A percentile compares a stretch with the other conserved stretches of the same genome.
Conservation (phyloP, 2,329 filamentous ascomycete genomes). For the Cladosporium sp. region DNA sequence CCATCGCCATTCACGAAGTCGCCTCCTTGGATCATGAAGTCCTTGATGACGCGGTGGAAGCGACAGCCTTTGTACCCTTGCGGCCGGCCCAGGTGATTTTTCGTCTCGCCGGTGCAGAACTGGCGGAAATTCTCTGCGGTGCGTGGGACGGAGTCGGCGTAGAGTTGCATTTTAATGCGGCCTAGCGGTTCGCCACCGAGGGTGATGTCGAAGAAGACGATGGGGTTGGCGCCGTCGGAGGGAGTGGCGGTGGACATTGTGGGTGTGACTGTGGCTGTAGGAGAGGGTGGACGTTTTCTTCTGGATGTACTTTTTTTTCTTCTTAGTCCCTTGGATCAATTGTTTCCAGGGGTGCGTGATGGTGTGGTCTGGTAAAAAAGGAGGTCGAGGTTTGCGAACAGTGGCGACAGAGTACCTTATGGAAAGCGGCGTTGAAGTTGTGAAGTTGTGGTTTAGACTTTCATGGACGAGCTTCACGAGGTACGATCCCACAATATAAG, state of each 20-base stretch:
- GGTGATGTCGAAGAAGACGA: slow-evolving; percentile 74
- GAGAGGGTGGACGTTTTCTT: too few relatives aligned
- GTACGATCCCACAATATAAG: not conserved
- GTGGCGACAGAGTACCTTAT: not conserved
- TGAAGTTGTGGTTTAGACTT: not conserved
- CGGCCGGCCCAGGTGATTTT: slow-evolving; percentile 69
- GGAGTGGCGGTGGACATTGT: slow-evolving; percentile 13
- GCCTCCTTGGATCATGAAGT: slow-evolving; percentile 96
- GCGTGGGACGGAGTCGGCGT: slow-evolving; percentile 68
- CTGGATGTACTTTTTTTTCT: too few relatives aligned
- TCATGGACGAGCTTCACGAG: not conserved
- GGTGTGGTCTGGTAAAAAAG: too few relatives aligned
- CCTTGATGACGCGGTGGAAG: slow-evolving; percentile 91
- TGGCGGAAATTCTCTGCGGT: slow-evolving; percentile 97
- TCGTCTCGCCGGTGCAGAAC: slow-evolving; percentile 92
- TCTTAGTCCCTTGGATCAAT: too few relatives aligned
- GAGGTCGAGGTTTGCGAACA: too few relatives aligned
- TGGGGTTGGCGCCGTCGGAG: slow-evolving; percentile 36
- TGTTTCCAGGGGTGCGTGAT: too few relatives aligned
- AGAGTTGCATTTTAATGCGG: slow-evolving; percentile 86
- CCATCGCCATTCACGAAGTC: slow-evolving; percentile 94
- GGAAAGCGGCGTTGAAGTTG: not conserved
- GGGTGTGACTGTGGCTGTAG: too few relatives aligned
- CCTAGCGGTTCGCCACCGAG: slow-evolving; percentile 82
- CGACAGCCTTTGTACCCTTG: slow-evolving; percentile 93